Evolutionary conservation across 2,329 filamentous ascomycete genomes (phyloP).

Genomic region (Catunica adiposa): DNA sequence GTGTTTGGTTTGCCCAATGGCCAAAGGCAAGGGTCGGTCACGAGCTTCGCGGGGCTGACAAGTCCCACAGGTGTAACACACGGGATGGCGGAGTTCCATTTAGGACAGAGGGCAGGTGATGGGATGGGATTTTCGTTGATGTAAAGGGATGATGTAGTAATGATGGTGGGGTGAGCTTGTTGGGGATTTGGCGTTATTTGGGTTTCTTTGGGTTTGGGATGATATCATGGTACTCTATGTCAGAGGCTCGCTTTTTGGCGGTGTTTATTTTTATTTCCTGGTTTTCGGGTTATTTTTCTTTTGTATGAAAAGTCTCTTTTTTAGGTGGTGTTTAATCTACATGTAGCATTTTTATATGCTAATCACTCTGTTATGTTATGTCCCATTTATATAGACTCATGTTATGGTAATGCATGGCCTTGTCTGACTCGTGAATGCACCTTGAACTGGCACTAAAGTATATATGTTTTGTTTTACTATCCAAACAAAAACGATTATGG

Average conservation of each 20-base stretch:
- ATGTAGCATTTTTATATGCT: too few species aligned
- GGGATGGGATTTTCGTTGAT: constrained; percentile 9
- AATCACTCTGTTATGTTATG: too few species aligned
- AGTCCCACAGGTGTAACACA: constrained; percentile 4
- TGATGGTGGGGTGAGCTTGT: background rate
- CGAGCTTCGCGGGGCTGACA: background rate
- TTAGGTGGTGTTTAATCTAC: too few species aligned
- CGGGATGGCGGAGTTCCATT: constrained; percentile 6
- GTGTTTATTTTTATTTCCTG: background rate
- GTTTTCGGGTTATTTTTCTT: background rate
- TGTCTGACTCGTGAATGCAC: too few species aligned
- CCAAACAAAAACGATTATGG: too few species aligned
- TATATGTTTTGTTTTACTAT: too few species aligned
- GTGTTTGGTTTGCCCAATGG: background rate
- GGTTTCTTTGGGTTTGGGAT: too few species aligned
- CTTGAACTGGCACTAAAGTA: too few species aligned
- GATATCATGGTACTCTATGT: background rate
- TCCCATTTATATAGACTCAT: too few species aligned
- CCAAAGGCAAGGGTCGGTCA: background rate
- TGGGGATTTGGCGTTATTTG: too few species aligned
- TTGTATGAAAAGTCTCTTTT: background rate
- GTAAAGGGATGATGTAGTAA: background rate
- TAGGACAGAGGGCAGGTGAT: constrained; percentile 1
- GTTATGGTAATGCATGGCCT: too few species aligned
- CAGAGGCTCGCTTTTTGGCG: background rate